Base-by-base conservation (phyloP, 208 protist species). In the Wallacemonas rigidus region DNA sequence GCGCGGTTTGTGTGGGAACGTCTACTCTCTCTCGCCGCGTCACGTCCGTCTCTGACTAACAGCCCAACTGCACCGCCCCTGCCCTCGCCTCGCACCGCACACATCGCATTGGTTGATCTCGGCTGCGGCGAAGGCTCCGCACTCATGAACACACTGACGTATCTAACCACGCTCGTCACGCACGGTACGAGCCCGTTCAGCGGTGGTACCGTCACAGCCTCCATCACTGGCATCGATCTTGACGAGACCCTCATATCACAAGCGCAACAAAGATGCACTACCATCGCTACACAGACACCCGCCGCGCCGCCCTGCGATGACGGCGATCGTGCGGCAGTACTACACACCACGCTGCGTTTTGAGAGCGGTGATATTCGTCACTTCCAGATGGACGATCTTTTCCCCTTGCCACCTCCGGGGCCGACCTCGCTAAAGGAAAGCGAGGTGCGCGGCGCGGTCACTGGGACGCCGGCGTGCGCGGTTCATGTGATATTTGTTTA, bases 81-180 rank as follows among this genome's bases (percentile, higher is more conserved):
- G 35, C n/a, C 35, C 57, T 67, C 58, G 39, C 58, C 17, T 39
- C 14, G 11, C n/a, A 38, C n/a, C 1, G 36, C 76, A 40, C 67
- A 78, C 15, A 41, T 89, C 50, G 68, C 77, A 3, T 39, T 93
- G 8, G 83, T 77, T 3, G 88, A 93, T 68, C 71, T 93, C 3
- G 89, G 89, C 53, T 94, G 89, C 67, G 89, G 89, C 14, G 85
- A 92, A 57, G 89, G 86, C 17, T 68, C 68, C 1, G 85, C 85
- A 2, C 56, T 90, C 38, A 64, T 92, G 57, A 39, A 63, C 1
- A 63, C 57, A 6, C 12, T 45, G 11, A 14, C 17, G 5, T 1
- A 44, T 14, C 17, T 63, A 39, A n/a, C 6, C n/a, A 8, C 4
- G 26, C 17, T 5, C 7, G 57, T 39, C 11, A 47, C 57, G 4